phyloP scores from a whole-genome alignment of 768 basidiomycete genomes.

The Pholiota microspora region DNA sequence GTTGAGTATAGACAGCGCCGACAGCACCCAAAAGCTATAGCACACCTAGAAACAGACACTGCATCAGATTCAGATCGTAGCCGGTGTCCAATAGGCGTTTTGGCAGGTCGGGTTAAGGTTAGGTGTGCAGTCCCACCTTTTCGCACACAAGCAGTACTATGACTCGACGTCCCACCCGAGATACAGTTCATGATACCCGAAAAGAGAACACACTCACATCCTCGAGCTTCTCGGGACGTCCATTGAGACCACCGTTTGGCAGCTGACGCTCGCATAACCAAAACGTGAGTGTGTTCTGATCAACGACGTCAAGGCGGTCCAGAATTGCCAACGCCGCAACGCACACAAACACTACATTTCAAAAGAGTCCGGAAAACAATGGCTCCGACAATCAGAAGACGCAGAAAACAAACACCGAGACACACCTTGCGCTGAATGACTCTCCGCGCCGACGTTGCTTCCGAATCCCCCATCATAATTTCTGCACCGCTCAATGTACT shows the following conservation, averaged over 20 bases:
- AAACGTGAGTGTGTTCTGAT: slow-evolving; percentile 79
- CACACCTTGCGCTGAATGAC: slow-evolving; percentile 87
- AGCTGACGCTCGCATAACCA: slow-evolving; percentile 95
- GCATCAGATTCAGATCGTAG: not conserved
- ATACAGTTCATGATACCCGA: not conserved
- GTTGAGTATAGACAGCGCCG: slow-evolving; percentile 79
- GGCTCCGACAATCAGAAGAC: not conserved
- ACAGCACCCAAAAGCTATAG: slow-evolving; percentile 97
- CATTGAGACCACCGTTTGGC: slow-evolving; percentile 91
- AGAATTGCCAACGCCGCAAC: slow-evolving; percentile 86
- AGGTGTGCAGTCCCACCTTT: not conserved
- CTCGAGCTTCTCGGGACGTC: slow-evolving; percentile 95
- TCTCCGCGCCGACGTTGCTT: slow-evolving; percentile 79
- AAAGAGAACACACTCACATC: slow-evolving; percentile 57
- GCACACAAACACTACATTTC: slow-evolving; percentile 78
- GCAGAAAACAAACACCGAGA: not conserved
- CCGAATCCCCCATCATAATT: slow-evolving; percentile 99
- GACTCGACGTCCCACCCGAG: not conserved
- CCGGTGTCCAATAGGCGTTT: not conserved
- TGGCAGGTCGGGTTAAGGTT: not conserved
- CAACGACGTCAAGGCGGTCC: slow-evolving; percentile 76
- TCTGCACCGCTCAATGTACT: slow-evolving; percentile 72
- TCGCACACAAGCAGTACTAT: not conserved
- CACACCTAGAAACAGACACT: slow-evolving; percentile 64
- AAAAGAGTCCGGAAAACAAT: not conserved